Evolutionary conservation across 2,329 filamentous ascomycete genomes (phyloP), one percentile per base, ranked within the genome.

Genomic region (Aureobasidium sp.): DNA sequence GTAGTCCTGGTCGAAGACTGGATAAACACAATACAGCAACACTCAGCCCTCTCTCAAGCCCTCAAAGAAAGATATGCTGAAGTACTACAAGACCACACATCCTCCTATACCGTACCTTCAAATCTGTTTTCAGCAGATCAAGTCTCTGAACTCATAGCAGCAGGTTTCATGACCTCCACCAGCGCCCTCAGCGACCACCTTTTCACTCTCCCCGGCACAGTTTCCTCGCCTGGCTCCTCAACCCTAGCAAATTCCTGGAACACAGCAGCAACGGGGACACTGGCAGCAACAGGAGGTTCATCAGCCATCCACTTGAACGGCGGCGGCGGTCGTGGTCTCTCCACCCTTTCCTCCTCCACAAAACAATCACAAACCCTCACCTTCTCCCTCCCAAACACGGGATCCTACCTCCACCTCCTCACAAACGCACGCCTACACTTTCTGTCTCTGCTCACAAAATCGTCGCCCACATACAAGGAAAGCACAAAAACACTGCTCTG

Each of bases 201-300:
- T 19, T 74, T 74, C 52, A 72, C 70, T 12, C 66, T 67, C 2
- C 70, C 72, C 1, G 67, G 68, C 8, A 25, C 34, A 37, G 63
- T 70, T 8, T 67, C 67, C 6, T 68, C 68, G 3, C 38, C 47
- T 2, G 32, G 44, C 39, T 24, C 40, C 48, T 47, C 52, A 16
- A 16, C 54, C 21, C 45, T 66, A 58, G 75, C 76, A 14, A 79
- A 77, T 8, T 75, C 79, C 21, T 82, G 80, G 3, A 72, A 89
- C 8, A 78, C 83, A 32, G 82, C 84, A 19, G 80, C 84, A 4
- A 84, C 86, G 1, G 86, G 86, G 12, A 83, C 82, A 2, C 62
- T 85, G 2, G 83, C 75, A 6, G 84, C 86, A 1, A 80, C 89
- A 0, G 86, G 86, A 1, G 85, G 85, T 4, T 69, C 73, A n/a